These are phyloP conservation scores for Penicillium oxalicum DNA, from an alignment of 2,329 filamentous ascomycete species.

Conservation along the genomic window DNA sequence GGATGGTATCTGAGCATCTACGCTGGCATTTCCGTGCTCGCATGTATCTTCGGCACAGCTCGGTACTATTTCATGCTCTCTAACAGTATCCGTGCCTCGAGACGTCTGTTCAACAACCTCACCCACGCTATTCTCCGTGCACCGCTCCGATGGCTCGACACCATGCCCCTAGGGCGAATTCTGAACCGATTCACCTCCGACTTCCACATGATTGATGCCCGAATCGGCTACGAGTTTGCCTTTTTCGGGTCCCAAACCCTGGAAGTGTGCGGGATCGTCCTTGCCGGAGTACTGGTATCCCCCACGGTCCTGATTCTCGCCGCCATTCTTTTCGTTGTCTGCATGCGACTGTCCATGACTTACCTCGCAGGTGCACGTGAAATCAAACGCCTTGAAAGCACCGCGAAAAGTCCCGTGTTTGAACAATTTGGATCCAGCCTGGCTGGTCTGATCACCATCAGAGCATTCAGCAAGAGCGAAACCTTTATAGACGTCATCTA, in stretches of 20 bases:
- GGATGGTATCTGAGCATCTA: constrained; percentile 65
- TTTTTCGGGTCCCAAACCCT: constrained; percentile 58
- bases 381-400: constrained; percentile 71
- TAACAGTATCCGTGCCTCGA: constrained; percentile 63
- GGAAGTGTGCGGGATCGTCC: constrained; percentile 58
- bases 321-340: constrained; percentile 51
- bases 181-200: constrained; percentile 74
- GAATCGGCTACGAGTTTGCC: constrained; percentile 57
- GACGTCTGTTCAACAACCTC: constrained; percentile 61
- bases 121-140: constrained; percentile 64
- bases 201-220: constrained; percentile 66
- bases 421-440: constrained; percentile 72
- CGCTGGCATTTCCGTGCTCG: constrained; percentile 52
- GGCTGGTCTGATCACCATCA: constrained; percentile 66
- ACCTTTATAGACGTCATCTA: constrained; percentile 67
- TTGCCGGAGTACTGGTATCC: constrained; percentile 53
- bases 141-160: constrained; percentile 74
- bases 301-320: constrained; percentile 60
- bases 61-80: constrained; percentile 60
- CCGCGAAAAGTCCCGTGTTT: constrained; percentile 70
- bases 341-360: constrained; percentile 39
- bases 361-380: constrained; percentile 69
- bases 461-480: constrained; percentile 64
- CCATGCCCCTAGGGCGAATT: constrained; percentile 68
- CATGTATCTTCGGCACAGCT: constrained; percentile 55